Percentiles rank a stretch among this genome's conserved stretches.
These are phyloP conservation scores for Orbilia oligospora DNA, from an alignment of 2,329 filamentous ascomycete genomes.

Conservation along the genomic window DNA sequence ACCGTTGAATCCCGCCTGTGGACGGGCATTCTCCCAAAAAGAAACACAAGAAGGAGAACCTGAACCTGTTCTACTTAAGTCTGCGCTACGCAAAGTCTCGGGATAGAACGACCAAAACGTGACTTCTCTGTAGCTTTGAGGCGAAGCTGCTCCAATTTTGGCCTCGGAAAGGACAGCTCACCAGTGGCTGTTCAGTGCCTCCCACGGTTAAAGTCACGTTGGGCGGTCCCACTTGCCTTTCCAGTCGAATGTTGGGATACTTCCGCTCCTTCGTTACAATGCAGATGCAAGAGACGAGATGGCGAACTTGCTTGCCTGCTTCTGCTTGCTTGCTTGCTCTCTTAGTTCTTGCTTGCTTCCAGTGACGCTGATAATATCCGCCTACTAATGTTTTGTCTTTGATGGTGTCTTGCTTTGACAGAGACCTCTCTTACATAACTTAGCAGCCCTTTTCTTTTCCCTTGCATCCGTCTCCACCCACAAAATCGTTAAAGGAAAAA, in stretches of 20 bases:
- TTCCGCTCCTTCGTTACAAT: slow-evolving; percentile 17
- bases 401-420: slow-evolving; percentile 59
- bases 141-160: slow-evolving; percentile 57
- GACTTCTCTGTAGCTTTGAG: slow-evolving; percentile 49
- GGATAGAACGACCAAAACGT: slow-evolving; percentile 44
- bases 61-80: slow-evolving; percentile 13
- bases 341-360: slow-evolving; percentile 13
- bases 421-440: slow-evolving; percentile 43
- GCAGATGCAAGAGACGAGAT: slow-evolving; percentile 9
- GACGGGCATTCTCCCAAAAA: slow-evolving; percentile 17
- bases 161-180: slow-evolving; percentile 53
- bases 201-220: slow-evolving; percentile 59
- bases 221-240: slow-evolving; percentile 56
- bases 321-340: slow-evolving; percentile 8
- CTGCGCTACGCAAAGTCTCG: slow-evolving; percentile 43
- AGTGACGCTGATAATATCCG: slow-evolving; percentile 43
- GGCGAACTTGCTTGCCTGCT: not conserved
- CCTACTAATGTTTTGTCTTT: slow-evolving; percentile 60
- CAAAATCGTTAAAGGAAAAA: slow-evolving; percentile 1
- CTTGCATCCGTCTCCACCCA: slow-evolving; percentile 13
- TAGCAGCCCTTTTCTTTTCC: slow-evolving; percentile 15
- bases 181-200: slow-evolving; percentile 49
- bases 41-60: slow-evolving; percentile 13
- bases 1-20: slow-evolving; percentile 45
- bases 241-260: slow-evolving; percentile 33